Evolutionary conservation across 805 yeast species (phyloP), one percentile per base, ranked within the genome.

Genomic region (Candida nanaspora): DNA sequence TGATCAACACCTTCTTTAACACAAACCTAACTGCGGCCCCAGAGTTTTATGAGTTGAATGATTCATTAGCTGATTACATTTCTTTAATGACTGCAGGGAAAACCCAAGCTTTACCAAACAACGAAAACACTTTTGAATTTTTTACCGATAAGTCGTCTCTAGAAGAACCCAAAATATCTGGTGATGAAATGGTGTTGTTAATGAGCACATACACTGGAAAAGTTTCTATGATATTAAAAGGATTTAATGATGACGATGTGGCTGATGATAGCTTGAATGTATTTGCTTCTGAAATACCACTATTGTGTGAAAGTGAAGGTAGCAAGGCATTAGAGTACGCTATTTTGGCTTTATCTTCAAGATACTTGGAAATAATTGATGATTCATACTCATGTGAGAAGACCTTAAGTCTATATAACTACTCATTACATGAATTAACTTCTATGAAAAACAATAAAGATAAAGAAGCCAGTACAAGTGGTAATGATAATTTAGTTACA

Each of bases 51-150:
- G 61, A 62, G 19, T 49, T 66, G 6, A 62, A 61, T 33, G 46
- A 52, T 34, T 63, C 67, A 1, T 52, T 68, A 35, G 52, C 68
- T 36, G 69, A 65, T 44, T 62, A 62, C 41, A 66, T 67, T 46
- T 56, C 66, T 21, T 61, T 61, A 41, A 64, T 65, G 6, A 55
- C 64, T 13, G 38, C 31, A 5, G 18, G 27, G 6, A 35, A 27
- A 3, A 9, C 22, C 3, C 43, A 41, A 16, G 8, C 21, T 11
- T 33, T 52, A 26, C 55, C 57, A 28, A 55, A 53, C 45, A 51
- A 49, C 39, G 56, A 53, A 37, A 46, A 46, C 22, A 45, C 47
- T 8, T 56, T 56, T 42, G 58, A 52, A 37, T 43, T 50, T n/a
- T 55, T 56, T 37, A 46, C 54, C 7, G 57, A 50, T 40, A 52